Conservation (phyloP, 495 filamentous ascomycete genomes). For the Penicillium verhagenii region DNA sequence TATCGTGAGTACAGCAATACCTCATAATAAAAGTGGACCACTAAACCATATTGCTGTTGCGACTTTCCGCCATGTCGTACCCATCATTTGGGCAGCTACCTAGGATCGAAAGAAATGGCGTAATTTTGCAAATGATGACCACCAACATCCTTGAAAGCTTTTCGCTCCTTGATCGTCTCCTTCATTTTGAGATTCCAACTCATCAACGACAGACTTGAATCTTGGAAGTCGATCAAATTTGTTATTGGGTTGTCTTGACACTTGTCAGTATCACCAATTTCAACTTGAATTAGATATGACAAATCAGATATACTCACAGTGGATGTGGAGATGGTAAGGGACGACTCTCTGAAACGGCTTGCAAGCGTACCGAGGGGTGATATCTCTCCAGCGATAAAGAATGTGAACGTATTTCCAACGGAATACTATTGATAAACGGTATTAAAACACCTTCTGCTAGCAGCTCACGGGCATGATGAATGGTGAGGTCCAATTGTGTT, state of each 20-base stretch:
- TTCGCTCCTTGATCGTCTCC: background rate
- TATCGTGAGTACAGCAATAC: no score
- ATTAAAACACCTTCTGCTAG: background rate
- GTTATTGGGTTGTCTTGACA: background rate
- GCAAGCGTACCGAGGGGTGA: background rate
- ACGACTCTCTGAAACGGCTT: background rate
- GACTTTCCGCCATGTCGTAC: no score
- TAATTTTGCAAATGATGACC: background rate
- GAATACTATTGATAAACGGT: background rate
- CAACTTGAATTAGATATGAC: background rate
- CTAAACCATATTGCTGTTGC: no score
- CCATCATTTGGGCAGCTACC: no score
- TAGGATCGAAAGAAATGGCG: background rate
- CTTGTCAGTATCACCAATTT: background rate
- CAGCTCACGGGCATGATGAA: background rate
- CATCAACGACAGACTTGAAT: background rate
- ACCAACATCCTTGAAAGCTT: background rate
- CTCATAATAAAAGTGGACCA: no score
- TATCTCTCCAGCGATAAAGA: background rate
- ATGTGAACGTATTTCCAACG: background rate
- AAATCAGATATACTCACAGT: background rate
- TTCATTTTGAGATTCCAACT: background rate
- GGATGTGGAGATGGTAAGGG: background rate
- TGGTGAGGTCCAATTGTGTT: background rate
- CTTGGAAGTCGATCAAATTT: background rate